phyloP scores from a whole-genome alignment of 2,329 filamentous ascomycete genomes.

The Rutstroemia sp. region DNA sequence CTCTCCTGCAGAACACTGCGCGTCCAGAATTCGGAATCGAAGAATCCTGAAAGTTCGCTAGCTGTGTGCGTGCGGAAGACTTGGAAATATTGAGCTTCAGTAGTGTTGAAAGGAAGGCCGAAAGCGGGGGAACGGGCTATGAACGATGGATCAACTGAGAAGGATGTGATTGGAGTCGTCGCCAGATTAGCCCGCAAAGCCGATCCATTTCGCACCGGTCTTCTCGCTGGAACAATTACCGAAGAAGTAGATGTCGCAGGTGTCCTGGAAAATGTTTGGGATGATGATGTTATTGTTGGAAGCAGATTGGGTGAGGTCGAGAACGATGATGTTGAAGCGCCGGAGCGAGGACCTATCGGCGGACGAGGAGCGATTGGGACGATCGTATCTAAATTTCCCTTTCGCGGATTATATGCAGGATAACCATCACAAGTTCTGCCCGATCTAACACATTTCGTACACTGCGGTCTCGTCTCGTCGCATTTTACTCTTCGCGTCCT shows the following conservation, averaged over 20 bases:
- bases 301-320: too few relatives aligned
- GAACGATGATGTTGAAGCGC: neutral
- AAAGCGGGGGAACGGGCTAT: neutral
- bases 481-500: conserved; percentile 59
- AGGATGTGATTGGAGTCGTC: conserved; percentile 2
- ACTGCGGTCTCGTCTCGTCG: conserved; percentile 54
- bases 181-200: neutral
- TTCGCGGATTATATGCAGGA: conserved; percentile 29
- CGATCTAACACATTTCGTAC: conserved; percentile 51
- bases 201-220: neutral
- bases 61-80: conserved; percentile 55
- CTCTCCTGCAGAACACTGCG: conserved; percentile 55
- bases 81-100: conserved; percentile 53
- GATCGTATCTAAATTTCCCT: conserved; percentile 9
- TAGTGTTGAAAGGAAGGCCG: conserved; percentile 35
- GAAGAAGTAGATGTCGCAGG: neutral
- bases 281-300: neutral
- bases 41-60: conserved; percentile 57
- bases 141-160: neutral
- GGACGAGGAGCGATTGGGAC: conserved; percentile 23
- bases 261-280: conserved; percentile 5
- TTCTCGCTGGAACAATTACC: neutral
- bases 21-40: conserved; percentile 59
- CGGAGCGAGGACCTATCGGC: neutral
- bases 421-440: conserved; percentile 55